A percentile compares a stretch with the other conserved stretches of the same genome.
These are phyloP conservation scores for Exserohilum rostratum DNA, from an alignment of 2,329 filamentous ascomycete species.

Conservation along the genomic window DNA sequence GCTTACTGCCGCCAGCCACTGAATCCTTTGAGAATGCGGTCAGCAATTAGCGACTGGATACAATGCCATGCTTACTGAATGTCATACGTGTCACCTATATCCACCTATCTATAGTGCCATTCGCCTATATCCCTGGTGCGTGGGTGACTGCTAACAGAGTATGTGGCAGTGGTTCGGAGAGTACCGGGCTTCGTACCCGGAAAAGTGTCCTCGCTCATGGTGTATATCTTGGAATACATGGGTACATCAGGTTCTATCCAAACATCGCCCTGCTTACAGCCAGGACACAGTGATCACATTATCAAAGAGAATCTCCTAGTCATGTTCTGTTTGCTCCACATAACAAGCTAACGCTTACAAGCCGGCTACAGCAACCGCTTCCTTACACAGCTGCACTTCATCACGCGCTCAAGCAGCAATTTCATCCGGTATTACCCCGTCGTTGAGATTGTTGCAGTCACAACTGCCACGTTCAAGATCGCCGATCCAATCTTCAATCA, in stretches of 20 bases:
- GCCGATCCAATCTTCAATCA: neutral
- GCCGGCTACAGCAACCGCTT: neutral
- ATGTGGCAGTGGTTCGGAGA: neutral
- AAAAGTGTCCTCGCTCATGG: neutral
- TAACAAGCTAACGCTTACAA: neutral
- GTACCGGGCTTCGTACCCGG: neutral
- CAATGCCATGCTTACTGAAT: constrained; percentile 27
- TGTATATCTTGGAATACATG: neutral
- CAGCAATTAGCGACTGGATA: constrained; percentile 40
- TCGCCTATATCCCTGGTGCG: neutral
- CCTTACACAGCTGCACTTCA: neutral
- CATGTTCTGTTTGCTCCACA: neutral
- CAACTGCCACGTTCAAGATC: neutral
- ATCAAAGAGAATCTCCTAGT: neutral
- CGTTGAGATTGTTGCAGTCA: neutral
- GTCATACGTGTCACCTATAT: constrained; percentile 40
- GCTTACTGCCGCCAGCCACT: constrained; percentile 31
- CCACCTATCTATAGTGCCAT: constrained; percentile 23
- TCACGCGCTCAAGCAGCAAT: neutral
- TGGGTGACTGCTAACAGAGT: neutral
- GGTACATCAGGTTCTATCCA: neutral
- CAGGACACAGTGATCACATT: neutral
- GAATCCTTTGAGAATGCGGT: constrained; percentile 37
- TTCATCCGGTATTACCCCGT: neutral
- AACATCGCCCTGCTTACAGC: neutral